Percentiles rank a stretch among this genome's conserved stretches.
Evolutionary conservation across 73 alveolate species (phyloP).

Genomic region (Symbiodinium natans): DNA sequence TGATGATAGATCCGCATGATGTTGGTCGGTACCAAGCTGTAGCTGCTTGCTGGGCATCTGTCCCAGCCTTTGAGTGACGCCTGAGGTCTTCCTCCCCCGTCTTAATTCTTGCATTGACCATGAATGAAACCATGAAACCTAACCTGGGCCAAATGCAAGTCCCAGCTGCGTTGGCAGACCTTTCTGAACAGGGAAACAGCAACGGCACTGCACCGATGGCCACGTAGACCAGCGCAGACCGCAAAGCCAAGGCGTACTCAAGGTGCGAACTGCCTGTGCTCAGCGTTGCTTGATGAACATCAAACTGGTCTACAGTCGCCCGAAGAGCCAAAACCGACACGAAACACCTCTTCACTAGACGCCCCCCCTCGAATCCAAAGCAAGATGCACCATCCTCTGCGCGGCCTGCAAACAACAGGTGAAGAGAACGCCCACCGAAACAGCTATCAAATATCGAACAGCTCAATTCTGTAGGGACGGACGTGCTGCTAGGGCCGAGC

Average conservation of each 20-base stretch:
- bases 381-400: neutral
- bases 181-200: conserved; percentile 30
- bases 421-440: neutral
- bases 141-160: neutral
- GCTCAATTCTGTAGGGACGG: neutral
- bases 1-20: conserved; percentile 44
- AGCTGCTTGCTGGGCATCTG: conserved; percentile 29
- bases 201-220: conserved; percentile 43
- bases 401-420: neutral
- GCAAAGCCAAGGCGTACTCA: conserved; percentile 65
- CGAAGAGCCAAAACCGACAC: too few relatives aligned
- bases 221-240: conserved; percentile 65
- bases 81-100: neutral
- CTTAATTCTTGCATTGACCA: neutral
- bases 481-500: neutral
- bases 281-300: too few relatives aligned
- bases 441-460: neutral
- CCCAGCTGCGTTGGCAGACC: neutral
- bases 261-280: neutral
- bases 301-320: too few relatives aligned
- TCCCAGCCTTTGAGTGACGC: conserved; percentile 40
- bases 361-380: neutral
- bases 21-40: conserved; percentile 49
- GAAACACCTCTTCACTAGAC: too few relatives aligned
- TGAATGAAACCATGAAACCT: neutral